Percentiles rank a stretch among this genome's conserved stretches.
phyloP scores from a whole-genome alignment of 2,329 filamentous ascomycete species.

The Colletotrichum liaoningense region DNA sequence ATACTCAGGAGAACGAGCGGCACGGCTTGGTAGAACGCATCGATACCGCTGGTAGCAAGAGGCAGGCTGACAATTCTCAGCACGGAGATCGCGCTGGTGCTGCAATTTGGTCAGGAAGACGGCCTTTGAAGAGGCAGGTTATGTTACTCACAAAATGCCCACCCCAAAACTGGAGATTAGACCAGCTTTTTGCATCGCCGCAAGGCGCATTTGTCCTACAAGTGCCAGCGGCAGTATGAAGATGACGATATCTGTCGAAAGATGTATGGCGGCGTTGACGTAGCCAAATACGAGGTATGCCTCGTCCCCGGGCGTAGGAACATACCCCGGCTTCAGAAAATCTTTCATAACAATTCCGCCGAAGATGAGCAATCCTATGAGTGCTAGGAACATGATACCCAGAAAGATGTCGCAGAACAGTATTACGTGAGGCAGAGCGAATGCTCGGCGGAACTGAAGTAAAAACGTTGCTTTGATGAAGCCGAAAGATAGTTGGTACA shows the following conservation, averaged over 20 bases:
- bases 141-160: slow-evolving; percentile 27
- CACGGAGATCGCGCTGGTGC: slow-evolving; percentile 15
- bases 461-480: slow-evolving; percentile 49
- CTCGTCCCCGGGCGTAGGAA: background rate
- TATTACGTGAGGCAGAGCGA: slow-evolving; percentile 23
- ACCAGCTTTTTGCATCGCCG: slow-evolving; percentile 20
- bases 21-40: background rate
- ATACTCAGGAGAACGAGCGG: slow-evolving; percentile 1
- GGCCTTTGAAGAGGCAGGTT: too few species aligned
- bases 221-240: slow-evolving; percentile 31
- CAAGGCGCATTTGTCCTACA: slow-evolving; percentile 13
- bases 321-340: background rate
- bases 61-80: background rate
- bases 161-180: slow-evolving; percentile 26
- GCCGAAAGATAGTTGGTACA: slow-evolving; percentile 43
- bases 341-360: background rate
- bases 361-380: background rate
- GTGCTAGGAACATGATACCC: background rate
- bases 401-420: slow-evolving; percentile 20
- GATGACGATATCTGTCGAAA: slow-evolving; percentile 34
- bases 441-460: slow-evolving; percentile 50
- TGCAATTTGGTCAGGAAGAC: background rate
- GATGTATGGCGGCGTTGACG: background rate
- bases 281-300: background rate
- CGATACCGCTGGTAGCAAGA: background rate